Conservation (phyloP, 495 filamentous ascomycete species). For the Paragyromitra xinjiangensis region DNA sequence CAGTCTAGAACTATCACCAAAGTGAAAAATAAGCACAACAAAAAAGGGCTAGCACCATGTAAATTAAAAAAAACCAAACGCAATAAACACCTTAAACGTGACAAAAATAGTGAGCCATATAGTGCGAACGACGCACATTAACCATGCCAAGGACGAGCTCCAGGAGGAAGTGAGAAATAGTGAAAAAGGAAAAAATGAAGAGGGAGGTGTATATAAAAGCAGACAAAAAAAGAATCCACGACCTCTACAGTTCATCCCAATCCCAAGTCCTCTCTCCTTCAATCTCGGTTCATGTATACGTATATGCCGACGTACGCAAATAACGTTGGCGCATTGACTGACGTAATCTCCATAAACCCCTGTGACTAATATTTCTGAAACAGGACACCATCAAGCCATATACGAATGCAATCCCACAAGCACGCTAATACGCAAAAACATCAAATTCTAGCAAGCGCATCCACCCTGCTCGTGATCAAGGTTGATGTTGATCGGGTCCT, state of each 20-base stretch:
- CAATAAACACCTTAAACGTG: conserved; percentile 38
- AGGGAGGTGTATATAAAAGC: conserved; percentile 25
- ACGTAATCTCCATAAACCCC: conserved; percentile 16
- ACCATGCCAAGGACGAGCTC: conserved; percentile 14
- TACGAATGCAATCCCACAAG: conserved; percentile 16
- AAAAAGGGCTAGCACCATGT: conserved; percentile 19
- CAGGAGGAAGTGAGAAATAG: not conserved
- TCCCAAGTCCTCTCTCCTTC: not conserved
- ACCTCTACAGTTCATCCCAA: conserved; percentile 28
- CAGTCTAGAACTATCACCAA: not conserved
- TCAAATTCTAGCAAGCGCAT: conserved; percentile 77
- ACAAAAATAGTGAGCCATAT: conserved; percentile 15
- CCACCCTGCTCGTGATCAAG: conserved; percentile 89
- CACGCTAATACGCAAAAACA: conserved; percentile 21
- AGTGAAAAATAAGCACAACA: not conserved
- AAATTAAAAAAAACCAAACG: conserved; percentile 33
- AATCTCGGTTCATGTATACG: not conserved
- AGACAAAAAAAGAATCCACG: conserved; percentile 20
- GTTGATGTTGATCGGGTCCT: conserved; percentile 96
- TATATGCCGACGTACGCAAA: conserved; percentile 7
- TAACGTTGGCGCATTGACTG: not conserved
- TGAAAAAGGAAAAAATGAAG: not conserved
- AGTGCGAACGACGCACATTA: conserved; percentile 22
- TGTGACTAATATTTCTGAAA: conserved; percentile 7
- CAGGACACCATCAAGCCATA: conserved; percentile 8